Evolutionary conservation across 2,329 filamentous ascomycete genomes (phyloP).

Genomic region (Exophiala bonariae): DNA sequence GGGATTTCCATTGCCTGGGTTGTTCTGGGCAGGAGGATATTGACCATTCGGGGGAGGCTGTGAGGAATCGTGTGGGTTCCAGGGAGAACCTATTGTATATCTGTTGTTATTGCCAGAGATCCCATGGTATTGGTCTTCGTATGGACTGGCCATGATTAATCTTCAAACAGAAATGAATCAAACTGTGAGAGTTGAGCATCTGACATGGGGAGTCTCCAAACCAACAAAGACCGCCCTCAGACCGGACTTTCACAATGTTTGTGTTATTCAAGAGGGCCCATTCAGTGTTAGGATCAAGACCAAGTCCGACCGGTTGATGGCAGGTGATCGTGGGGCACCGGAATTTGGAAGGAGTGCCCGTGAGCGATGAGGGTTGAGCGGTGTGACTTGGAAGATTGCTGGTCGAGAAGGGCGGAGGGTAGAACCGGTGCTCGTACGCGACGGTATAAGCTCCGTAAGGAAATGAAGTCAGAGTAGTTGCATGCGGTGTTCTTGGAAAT

Average conservation of each 20-base stretch:
- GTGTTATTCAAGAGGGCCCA: too few relatives aligned
- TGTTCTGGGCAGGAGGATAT: slow-evolving; percentile 9
- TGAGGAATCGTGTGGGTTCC: slow-evolving; percentile 11
- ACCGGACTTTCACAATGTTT: too few relatives aligned
- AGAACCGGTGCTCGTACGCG: too few relatives aligned
- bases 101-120: slow-evolving; percentile 20
- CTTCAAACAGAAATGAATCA: slow-evolving; percentile 6
- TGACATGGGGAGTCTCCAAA: slow-evolving; percentile 4
- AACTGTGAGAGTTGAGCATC: slow-evolving; percentile 12
- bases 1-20: slow-evolving; percentile 18
- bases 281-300: neutral
- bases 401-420: too few relatives aligned
- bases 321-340: slow-evolving; percentile 7
- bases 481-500: too few relatives aligned
- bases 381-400: slow-evolving; percentile 1
- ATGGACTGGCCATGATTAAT: slow-evolving; percentile 19
- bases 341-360: neutral
- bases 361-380: neutral
- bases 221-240: neutral
- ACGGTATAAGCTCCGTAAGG: too few relatives aligned
- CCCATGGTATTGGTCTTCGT: slow-evolving; percentile 21
- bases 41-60: slow-evolving; percentile 17
- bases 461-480: too few relatives aligned
- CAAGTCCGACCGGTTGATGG: neutral
- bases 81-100: slow-evolving; percentile 24